These are phyloP conservation scores for Funneliformis geosporum DNA, from an alignment of 192 early-diverging fungal genomes.

Conservation along the genomic window DNA sequence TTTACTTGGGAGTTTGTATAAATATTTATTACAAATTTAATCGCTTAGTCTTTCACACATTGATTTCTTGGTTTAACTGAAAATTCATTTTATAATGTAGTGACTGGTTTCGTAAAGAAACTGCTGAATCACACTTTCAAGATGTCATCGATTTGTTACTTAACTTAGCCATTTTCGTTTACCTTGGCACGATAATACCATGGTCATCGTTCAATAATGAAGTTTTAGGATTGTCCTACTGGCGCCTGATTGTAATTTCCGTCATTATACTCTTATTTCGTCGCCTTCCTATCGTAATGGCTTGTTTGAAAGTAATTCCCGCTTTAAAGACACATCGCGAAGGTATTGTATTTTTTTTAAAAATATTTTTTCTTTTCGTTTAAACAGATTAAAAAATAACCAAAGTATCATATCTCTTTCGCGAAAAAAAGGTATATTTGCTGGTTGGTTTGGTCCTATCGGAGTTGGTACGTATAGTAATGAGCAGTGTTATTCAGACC, in stretches of 20 bases:
- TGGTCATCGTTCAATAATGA: slow-evolving; percentile 64
- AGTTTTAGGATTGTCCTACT: slow-evolving; percentile 51
- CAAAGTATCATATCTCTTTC: too few species aligned
- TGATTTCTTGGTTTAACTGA: not conserved
- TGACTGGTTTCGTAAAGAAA: slow-evolving; percentile 84
- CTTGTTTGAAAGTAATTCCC: slow-evolving; percentile 61
- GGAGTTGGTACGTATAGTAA: slow-evolving; percentile 39
- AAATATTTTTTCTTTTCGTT: too few species aligned
- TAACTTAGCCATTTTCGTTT: slow-evolving; percentile 88
- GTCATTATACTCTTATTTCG: slow-evolving; percentile 66
- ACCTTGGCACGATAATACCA: slow-evolving; percentile 78
- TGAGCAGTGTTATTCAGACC: not conserved
- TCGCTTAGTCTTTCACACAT: not conserved
- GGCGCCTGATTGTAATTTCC: slow-evolving; percentile 62
- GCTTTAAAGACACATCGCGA: slow-evolving; percentile 67
- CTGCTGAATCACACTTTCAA: slow-evolving; percentile 74
- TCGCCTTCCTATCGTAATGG: slow-evolving; percentile 67
- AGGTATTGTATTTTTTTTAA: slow-evolving; percentile 39
- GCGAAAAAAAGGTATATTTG: slow-evolving; percentile 50
- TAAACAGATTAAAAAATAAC: too few species aligned
- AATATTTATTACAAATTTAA: not conserved
- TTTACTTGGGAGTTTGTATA: slow-evolving; percentile 72
- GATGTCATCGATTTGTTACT: slow-evolving; percentile 83
- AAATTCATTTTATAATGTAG: slow-evolving; percentile 21
- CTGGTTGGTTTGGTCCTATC: slow-evolving; percentile 92